These are phyloP conservation scores for Mollisia scopiformis DNA, from an alignment of 2,329 filamentous ascomycete genomes.

Conservation along the genomic window DNA sequence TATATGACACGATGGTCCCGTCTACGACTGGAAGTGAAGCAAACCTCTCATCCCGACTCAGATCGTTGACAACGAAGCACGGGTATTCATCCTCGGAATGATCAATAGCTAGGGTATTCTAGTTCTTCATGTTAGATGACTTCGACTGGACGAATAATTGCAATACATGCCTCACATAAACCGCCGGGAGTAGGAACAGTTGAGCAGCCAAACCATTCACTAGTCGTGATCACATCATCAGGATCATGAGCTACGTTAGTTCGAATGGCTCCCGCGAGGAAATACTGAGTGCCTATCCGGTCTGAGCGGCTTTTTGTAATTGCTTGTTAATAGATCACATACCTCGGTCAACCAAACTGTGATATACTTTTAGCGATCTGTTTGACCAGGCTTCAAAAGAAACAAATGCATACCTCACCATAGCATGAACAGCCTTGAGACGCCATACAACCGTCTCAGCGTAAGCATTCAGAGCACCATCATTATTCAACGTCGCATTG, in stretches of 20 bases:
- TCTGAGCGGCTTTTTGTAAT: neutral
- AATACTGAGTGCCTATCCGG: conserved; percentile 30
- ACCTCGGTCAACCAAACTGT: conserved; percentile 30
- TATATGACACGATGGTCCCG: conserved; percentile 23
- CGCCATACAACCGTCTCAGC: conserved; percentile 53
- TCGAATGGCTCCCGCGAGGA: conserved; percentile 29
- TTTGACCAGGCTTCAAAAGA: neutral
- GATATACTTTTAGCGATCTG: neutral
- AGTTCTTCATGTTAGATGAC: neutral
- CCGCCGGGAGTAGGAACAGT: conserved; percentile 31
- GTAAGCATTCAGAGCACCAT: conserved; percentile 39
- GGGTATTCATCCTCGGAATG: conserved; percentile 21
- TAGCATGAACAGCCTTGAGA: conserved; percentile 29
- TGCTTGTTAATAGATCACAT: neutral
- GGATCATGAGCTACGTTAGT: neutral
- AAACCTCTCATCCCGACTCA: conserved; percentile 28
- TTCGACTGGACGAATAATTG: neutral
- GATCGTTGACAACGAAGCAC: conserved; percentile 29
- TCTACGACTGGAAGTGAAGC: conserved; percentile 26
- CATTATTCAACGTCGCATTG: conserved; percentile 31
- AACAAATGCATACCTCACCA: conserved; percentile 31
- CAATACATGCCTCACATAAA: conserved; percentile 31
- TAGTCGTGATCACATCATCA: conserved; percentile 11
- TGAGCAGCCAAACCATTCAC: conserved; percentile 32
- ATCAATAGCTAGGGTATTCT: conserved; percentile 28